phyloP scores from a whole-genome alignment of 495 filamentous ascomycete genomes.

The Podospora appendiculata region DNA sequence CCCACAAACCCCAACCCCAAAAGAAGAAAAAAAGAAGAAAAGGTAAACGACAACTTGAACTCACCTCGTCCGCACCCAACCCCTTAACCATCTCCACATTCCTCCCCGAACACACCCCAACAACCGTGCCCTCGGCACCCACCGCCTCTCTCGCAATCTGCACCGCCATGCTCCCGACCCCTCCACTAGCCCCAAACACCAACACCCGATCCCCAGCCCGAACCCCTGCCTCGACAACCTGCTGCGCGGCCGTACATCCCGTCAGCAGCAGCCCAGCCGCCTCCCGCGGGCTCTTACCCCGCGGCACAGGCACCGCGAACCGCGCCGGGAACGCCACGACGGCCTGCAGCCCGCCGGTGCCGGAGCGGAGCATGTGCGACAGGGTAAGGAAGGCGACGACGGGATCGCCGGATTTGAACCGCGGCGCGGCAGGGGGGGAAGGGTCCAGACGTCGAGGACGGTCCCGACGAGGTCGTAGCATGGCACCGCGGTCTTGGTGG shows the following conservation, averaged over 20 bases:
- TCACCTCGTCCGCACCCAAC: conserved; percentile 29
- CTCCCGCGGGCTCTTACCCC: conserved; percentile 4
- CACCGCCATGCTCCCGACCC: conserved; percentile 28
- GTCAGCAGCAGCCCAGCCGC: conserved; percentile 27
- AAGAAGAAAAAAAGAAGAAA: not conserved
- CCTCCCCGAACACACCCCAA: conserved; percentile 29
- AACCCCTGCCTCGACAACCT: conserved; percentile 17
- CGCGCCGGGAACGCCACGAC: conserved; percentile 21
- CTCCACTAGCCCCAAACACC: conserved; percentile 34
- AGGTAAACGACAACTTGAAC: not conserved
- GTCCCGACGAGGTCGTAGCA: conserved; percentile 32
- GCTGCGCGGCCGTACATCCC: conserved; percentile 24
- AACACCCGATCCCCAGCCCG: conserved; percentile 22
- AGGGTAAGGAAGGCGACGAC: conserved; percentile 27
- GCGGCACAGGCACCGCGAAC: conserved; percentile 19
- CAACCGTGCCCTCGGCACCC: conserved; percentile 22
- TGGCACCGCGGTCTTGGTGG: conserved; percentile 18
- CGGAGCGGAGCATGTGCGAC: conserved; percentile 11
- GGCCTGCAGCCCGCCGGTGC: conserved; percentile 27
- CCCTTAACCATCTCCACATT: conserved; percentile 23
- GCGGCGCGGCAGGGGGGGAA: not conserved
- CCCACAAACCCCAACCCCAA: not conserved
- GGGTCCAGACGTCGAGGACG: conserved; percentile 17
- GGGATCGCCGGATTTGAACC: conserved; percentile 16
- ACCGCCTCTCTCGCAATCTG: conserved; percentile 28